A percentile compares a stretch with the other conserved stretches of the same genome.
phyloP scores from a whole-genome alignment of 805 yeast species.

The Cyberlindnera samutprakarnensis region DNA sequence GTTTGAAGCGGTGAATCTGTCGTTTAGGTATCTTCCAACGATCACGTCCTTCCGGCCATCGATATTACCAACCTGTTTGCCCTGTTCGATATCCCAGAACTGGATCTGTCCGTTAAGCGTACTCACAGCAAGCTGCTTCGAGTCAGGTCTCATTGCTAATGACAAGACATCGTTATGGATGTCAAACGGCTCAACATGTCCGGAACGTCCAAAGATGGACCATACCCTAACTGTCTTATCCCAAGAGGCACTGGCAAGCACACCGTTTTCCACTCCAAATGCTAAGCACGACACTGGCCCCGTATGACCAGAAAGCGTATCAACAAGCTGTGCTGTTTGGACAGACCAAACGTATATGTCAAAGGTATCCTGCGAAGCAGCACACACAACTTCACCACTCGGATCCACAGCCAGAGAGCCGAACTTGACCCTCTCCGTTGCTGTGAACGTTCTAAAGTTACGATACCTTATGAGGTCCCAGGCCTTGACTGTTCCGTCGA shows the following conservation, averaged over 20 bases:
- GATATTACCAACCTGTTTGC: slow-evolving; percentile 71
- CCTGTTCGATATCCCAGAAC: slow-evolving; percentile 77
- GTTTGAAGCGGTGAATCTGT: slow-evolving; percentile 73
- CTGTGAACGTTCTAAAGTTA: slow-evolving; percentile 91
- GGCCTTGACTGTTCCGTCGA: slow-evolving; percentile 96
- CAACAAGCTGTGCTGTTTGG: slow-evolving; percentile 88
- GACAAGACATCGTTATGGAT: slow-evolving; percentile 78
- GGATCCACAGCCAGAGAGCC: slow-evolving; percentile 91
- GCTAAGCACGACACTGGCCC: slow-evolving; percentile 89
- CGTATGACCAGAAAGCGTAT: slow-evolving; percentile 84
- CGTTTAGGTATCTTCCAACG: slow-evolving; percentile 76
- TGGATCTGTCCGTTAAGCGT: slow-evolving; percentile 84
- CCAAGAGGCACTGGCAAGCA: slow-evolving; percentile 91
- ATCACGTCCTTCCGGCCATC: slow-evolving; percentile 85
- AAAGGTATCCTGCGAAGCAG: slow-evolving; percentile 84
- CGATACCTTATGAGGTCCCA: slow-evolving; percentile 93
- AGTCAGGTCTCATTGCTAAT: slow-evolving; percentile 83
- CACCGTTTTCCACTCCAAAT: slow-evolving; percentile 71
- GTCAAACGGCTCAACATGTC: slow-evolving; percentile 85
- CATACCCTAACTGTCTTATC: slow-evolving; percentile 90
- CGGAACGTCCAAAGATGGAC: slow-evolving; percentile 84
- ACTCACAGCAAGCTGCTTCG: slow-evolving; percentile 82
- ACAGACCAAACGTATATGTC: slow-evolving; percentile 96
- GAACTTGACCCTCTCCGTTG: slow-evolving; percentile 82
- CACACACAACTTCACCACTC: slow-evolving; percentile 93